Evolutionary conservation across 805 yeast genomes (phyloP).

Genomic region (Danielia oregonensis): DNA sequence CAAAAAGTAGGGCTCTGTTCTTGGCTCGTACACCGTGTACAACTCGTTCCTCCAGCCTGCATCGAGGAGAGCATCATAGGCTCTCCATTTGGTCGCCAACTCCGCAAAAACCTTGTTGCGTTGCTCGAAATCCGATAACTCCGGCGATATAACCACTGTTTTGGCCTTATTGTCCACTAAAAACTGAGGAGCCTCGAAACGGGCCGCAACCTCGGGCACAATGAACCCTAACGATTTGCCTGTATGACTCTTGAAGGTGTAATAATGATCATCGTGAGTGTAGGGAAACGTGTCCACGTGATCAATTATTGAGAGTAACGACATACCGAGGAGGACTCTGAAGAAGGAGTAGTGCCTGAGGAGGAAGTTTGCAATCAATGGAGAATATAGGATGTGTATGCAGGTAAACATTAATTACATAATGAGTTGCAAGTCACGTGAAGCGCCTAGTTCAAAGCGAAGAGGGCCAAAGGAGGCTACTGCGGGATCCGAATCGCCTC

Average conservation of each 20-base stretch:
- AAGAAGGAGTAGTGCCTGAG: no score
- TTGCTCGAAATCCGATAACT: constrained; percentile 34
- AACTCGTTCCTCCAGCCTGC: constrained; percentile 86
- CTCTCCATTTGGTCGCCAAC: constrained; percentile 42
- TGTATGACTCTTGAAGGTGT: constrained; percentile 28
- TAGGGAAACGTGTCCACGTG: constrained; percentile 32
- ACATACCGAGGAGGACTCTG: constrained; percentile 1
- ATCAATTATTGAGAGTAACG: constrained; percentile 17
- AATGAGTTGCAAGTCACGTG: no score
- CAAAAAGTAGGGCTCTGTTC: constrained; percentile 53
- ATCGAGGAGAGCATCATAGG: constrained; percentile 27
- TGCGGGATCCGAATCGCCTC: no score
- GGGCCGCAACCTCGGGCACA: constrained; percentile 19
- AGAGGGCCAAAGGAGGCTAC: no score
- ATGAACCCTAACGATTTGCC: constrained; percentile 28
- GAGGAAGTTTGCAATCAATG: no score
- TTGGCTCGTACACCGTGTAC: constrained; percentile 64
- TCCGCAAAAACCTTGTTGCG: constrained; percentile 39
- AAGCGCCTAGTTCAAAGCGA: no score
- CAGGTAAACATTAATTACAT: no score
- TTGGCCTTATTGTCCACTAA: constrained; percentile 3
- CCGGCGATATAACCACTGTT: constrained; percentile 24
- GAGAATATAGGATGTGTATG: no score
- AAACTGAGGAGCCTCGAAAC: constrained; percentile 12
- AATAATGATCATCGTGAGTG: constrained; percentile 13